Evolutionary conservation across 345 rosid genomes (phyloP).

Genomic region (Hibiscus tridactylites): DNA sequence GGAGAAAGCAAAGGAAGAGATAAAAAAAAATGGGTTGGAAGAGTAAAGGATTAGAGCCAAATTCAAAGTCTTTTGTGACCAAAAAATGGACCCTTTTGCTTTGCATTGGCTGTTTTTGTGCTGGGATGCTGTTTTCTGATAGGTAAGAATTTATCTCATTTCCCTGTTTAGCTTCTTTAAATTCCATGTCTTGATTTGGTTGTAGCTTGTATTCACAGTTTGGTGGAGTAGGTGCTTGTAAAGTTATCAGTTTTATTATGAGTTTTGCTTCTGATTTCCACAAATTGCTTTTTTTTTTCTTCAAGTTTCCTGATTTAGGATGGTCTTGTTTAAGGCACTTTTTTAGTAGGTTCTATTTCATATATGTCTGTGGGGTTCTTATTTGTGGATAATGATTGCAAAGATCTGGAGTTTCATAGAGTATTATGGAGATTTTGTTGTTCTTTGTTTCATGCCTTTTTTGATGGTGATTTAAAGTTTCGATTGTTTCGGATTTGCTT

Average conservation of each 20-base stretch:
- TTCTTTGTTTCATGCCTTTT: background rate
- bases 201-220: background rate
- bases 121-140: slow-evolving; percentile 82
- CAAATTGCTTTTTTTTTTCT: background rate
- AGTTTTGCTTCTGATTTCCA: slow-evolving; percentile 12
- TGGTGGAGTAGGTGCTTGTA: background rate
- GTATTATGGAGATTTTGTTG: background rate
- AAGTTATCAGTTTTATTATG: background rate
- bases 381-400: background rate
- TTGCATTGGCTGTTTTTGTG: slow-evolving; percentile 87
- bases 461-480: background rate
- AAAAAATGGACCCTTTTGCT: slow-evolving; percentile 74
- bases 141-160: slow-evolving; percentile 25
- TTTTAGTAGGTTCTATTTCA: background rate
- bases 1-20: background rate
- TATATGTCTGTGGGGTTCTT: background rate
- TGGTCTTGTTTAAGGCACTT: background rate
- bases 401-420: slow-evolving; percentile 3
- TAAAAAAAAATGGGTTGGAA: slow-evolving; percentile 42
- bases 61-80: slow-evolving; percentile 42
- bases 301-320: slow-evolving; percentile 14
- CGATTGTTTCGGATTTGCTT: background rate
- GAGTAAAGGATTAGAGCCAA: slow-evolving; percentile 44
- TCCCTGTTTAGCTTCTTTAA: background rate
- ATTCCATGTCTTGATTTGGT: background rate